Evolutionary conservation across 805 yeast species (phyloP).

Genomic region (Pichia gijzeniarum): DNA sequence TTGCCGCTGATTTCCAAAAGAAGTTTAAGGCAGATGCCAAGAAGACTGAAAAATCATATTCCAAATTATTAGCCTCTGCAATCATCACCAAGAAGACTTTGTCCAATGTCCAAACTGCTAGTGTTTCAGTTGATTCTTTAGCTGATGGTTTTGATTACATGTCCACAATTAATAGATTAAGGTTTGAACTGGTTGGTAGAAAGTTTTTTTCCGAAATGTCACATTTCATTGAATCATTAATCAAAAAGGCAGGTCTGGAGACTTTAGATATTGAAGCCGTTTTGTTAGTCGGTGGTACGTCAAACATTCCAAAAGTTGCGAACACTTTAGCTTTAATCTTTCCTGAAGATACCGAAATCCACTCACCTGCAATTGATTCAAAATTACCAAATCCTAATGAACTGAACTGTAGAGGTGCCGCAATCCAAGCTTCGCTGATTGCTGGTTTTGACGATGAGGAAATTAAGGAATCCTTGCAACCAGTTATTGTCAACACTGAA

Average conservation of each 20-base stretch:
- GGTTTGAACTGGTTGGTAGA: conserved; percentile 85
- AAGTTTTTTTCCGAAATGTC: conserved; percentile 70
- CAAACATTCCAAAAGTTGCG: conserved; percentile 89
- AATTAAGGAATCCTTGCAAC: conserved; percentile 71
- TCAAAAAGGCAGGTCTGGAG: conserved; percentile 79
- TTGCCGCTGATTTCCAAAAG: conserved; percentile 92
- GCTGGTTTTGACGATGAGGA: conserved; percentile 82
- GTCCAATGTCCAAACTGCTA: conserved; percentile 80
- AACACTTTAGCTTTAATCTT: conserved; percentile 64
- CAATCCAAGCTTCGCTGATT: conserved; percentile 86
- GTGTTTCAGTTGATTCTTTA: conserved; percentile 89
- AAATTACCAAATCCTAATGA: conserved; percentile 87
- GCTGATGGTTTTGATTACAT: conserved; percentile 94
- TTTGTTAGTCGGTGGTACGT: conserved; percentile 85
- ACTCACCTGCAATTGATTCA: conserved; percentile 70
- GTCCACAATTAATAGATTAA: conserved; percentile 85
- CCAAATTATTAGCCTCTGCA: conserved; percentile 81
- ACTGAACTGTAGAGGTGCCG: conserved; percentile 88
- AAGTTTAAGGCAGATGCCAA: conserved; percentile 77
- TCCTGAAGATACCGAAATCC: conserved; percentile 70
- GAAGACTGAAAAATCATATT: conserved; percentile 72
- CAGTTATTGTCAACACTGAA: conserved; percentile 80
- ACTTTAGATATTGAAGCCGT: conserved; percentile 86
- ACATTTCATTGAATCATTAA: conserved; percentile 64
- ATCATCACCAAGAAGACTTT: conserved; percentile 84